Evolutionary conservation across 208 protist genomes (phyloP).

Genomic region (Leptomonas pyrrhocoris): DNA sequence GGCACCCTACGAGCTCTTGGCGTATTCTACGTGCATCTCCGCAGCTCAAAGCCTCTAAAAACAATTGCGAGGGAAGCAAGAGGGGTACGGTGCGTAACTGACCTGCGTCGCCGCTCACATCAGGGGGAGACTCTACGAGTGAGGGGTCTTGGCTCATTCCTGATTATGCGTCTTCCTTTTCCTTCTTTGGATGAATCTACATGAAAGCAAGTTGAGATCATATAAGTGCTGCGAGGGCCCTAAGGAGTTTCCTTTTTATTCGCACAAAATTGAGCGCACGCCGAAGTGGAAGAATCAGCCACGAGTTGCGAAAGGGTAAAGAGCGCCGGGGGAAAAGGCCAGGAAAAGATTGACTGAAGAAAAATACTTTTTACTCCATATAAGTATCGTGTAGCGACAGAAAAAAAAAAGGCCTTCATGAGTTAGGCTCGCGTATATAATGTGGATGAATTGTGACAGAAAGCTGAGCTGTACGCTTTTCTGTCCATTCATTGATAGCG

Average conservation of each 20-base stretch:
- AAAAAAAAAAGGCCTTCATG: too few species aligned
- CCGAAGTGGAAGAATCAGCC: too few species aligned
- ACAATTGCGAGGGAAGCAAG: conserved; percentile 1
- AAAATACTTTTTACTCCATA: too few species aligned
- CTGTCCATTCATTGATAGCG: too few species aligned
- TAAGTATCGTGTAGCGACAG: too few species aligned
- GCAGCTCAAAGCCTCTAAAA: conserved; percentile 11
- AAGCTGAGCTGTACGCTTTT: too few species aligned
- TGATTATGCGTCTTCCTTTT: not conserved
- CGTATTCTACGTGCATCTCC: conserved; percentile 28
- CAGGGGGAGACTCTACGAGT: not conserved
- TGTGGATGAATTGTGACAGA: too few species aligned
- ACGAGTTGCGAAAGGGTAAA: too few species aligned
- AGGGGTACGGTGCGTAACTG: not conserved
- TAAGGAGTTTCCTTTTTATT: not conserved
- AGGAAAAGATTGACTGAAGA: too few species aligned
- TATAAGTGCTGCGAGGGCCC: conserved; percentile 3
- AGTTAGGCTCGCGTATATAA: too few species aligned
- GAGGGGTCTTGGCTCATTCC: conserved; percentile 14
- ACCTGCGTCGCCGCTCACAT: not conserved
- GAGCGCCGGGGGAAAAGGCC: too few species aligned
- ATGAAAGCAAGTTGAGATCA: not conserved
- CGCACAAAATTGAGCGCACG: too few species aligned
- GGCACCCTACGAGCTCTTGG: not conserved
- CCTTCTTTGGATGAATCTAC: not conserved